These are phyloP conservation scores for Penstemon barbatus DNA, from an alignment of 257 asterid species.

Conservation along the genomic window DNA sequence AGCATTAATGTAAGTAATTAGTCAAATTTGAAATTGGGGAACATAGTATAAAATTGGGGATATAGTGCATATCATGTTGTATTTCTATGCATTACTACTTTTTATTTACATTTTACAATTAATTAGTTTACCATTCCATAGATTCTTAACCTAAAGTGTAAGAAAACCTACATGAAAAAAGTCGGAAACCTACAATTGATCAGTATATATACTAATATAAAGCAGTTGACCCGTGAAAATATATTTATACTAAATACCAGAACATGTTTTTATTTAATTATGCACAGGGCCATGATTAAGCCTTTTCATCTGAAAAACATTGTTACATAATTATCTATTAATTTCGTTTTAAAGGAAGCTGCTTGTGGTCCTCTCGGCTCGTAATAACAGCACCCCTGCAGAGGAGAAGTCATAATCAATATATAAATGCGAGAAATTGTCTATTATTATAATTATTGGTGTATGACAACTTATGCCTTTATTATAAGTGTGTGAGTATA, in stretches of 20 bases:
- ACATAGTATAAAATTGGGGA: no score
- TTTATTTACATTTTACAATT: no score
- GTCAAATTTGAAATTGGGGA: no score
- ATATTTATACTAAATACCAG: background rate
- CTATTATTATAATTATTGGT: background rate
- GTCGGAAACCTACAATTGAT: background rate
- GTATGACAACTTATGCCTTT: background rate
- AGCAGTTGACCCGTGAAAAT: background rate
- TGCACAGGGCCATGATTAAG: conserved; percentile 2
- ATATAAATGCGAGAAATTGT: conserved; percentile 2
- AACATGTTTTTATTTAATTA: background rate
- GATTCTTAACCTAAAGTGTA: no score
- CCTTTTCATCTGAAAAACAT: conserved; percentile 10
- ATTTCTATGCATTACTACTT: no score
- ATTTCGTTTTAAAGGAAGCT: background rate
- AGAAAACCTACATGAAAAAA: no score
- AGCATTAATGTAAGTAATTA: no score
- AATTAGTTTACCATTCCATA: no score
- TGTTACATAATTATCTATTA: background rate
- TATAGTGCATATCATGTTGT: no score
- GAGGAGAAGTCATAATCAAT: conserved; percentile 12
- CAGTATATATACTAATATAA: background rate
- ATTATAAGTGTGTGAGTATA: background rate
- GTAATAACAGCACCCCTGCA: background rate
- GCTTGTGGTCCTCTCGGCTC: conserved; percentile 14